Percentiles rank a stretch among this genome's conserved stretches.
These are phyloP conservation scores for Conringia planisiliqua DNA, from an alignment of 345 rosid species.

Conservation along the genomic window DNA sequence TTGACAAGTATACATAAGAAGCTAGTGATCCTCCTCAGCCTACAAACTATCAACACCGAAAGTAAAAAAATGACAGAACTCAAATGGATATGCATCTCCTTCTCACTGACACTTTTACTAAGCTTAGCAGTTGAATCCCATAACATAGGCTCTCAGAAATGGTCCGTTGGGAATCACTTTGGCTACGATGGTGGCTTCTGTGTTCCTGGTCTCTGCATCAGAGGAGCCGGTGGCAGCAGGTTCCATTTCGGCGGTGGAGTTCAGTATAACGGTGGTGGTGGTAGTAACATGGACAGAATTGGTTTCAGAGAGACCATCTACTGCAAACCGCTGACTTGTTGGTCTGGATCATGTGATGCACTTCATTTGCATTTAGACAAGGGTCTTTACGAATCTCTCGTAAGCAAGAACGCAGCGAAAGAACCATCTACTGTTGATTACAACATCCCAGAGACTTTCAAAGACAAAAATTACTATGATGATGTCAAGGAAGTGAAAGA, in stretches of 20 bases:
- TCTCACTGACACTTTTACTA: slow-evolving; percentile 26
- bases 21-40: background rate
- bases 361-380: slow-evolving; percentile 32
- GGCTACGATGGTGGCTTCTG: slow-evolving; percentile 30
- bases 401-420: slow-evolving; percentile 5
- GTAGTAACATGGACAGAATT: background rate
- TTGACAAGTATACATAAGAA: slow-evolving; percentile 14
- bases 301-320: slow-evolving; percentile 16
- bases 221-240: slow-evolving; percentile 25
- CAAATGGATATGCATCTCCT: slow-evolving; percentile 8
- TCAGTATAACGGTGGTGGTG: background rate
- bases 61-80: slow-evolving; percentile 25
- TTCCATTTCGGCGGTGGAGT: background rate
- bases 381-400: slow-evolving; percentile 17
- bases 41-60: background rate
- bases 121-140: slow-evolving; percentile 19
- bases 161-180: slow-evolving; percentile 11
- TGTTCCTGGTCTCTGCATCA: slow-evolving; percentile 30
- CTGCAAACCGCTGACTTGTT: slow-evolving; percentile 22
- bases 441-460: slow-evolving; percentile 18
- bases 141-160: slow-evolving; percentile 16
- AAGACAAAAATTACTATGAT: background rate
- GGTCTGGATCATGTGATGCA: slow-evolving; percentile 15
- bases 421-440: background rate
- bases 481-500: slow-evolving; percentile 9